Conservation (phyloP, 257 asterid genomes). For the Misopates orontium region DNA sequence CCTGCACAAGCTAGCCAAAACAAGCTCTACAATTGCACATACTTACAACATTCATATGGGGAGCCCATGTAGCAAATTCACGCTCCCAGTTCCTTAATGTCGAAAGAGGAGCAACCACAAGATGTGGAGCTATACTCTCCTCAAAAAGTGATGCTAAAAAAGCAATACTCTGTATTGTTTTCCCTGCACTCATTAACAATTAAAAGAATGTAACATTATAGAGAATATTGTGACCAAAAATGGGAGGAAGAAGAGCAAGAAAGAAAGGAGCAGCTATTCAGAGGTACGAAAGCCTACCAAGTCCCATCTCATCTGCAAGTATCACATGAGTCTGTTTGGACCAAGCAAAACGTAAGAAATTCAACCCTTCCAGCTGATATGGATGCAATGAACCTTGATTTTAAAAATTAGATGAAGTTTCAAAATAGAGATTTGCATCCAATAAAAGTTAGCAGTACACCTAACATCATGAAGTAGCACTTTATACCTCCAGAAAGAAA, state of each 20-base stretch:
- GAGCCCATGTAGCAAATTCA: conserved; percentile 99
- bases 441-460: conserved; percentile 20
- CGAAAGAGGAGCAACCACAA: conserved; percentile 96
- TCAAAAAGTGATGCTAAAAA: conserved; percentile 90
- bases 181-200: conserved; percentile 57
- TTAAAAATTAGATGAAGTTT: conserved; percentile 28
- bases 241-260: neutral
- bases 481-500: conserved; percentile 85
- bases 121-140: conserved; percentile 79
- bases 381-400: conserved; percentile 89
- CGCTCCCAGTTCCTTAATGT: conserved; percentile 99
- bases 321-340: conserved; percentile 95
- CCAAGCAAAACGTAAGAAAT: conserved; percentile 97
- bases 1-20: conserved; percentile 17
- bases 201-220: conserved; percentile 20
- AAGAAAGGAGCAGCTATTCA: conserved; percentile 11
- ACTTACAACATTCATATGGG: conserved; percentile 98
- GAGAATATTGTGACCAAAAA: conserved; percentile 16
- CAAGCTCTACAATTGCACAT: conserved; percentile 23
- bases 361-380: conserved; percentile 99
- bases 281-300: conserved; percentile 59
- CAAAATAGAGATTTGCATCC: conserved; percentile 21
- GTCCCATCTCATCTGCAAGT: conserved; percentile 99
- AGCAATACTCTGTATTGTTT: conserved; percentile 98
- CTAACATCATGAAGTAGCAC: conserved; percentile 23